Conservation (phyloP, 208 protist genomes). For the Trypanosoma congolense region DNA sequence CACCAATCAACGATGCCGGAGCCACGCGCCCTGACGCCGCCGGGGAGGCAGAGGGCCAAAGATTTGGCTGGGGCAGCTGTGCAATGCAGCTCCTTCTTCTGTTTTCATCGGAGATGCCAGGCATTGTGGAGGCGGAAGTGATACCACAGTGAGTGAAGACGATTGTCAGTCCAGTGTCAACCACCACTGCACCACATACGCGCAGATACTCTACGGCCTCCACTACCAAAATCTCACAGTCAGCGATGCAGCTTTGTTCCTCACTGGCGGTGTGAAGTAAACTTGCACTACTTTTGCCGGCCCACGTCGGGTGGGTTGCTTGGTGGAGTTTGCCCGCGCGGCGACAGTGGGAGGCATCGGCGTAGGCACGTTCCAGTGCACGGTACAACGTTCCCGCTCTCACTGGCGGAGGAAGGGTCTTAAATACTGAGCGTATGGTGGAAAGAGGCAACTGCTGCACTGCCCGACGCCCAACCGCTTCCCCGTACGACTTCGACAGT, state of each 20-base stretch:
- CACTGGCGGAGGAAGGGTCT: constrained; percentile 38
- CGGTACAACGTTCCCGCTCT: constrained; percentile 63
- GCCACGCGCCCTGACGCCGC: constrained; percentile 2
- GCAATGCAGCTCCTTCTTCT: not conserved
- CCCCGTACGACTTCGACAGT: constrained; percentile 43
- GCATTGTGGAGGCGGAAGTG: constrained; percentile 2
- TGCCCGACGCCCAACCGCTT: constrained; percentile 39
- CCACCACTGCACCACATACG: constrained; percentile 34
- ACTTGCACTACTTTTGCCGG: not conserved
- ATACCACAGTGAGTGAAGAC: constrained; percentile 69
- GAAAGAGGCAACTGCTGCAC: constrained; percentile 55
- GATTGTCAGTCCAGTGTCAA: constrained; percentile 51
- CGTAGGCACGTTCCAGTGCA: constrained; percentile 43
- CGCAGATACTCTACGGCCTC: constrained; percentile 75
- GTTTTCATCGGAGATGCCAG: not conserved
- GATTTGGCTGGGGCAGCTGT: not conserved
- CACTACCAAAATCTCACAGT: constrained; percentile 45
- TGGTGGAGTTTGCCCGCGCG: constrained; percentile 21
- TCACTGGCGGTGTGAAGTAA: constrained; percentile 1
- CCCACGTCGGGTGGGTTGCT: not conserved
- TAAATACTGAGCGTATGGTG: constrained; percentile 36
- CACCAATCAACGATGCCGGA: constrained; percentile 18
- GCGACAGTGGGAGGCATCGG: constrained; percentile 29
- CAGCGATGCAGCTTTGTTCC: constrained; percentile 24
- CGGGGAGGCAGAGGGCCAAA: not conserved